These are phyloP conservation scores for Diplodia intermedia DNA, from an alignment of 2,329 filamentous ascomycete species.

Conservation along the genomic window DNA sequence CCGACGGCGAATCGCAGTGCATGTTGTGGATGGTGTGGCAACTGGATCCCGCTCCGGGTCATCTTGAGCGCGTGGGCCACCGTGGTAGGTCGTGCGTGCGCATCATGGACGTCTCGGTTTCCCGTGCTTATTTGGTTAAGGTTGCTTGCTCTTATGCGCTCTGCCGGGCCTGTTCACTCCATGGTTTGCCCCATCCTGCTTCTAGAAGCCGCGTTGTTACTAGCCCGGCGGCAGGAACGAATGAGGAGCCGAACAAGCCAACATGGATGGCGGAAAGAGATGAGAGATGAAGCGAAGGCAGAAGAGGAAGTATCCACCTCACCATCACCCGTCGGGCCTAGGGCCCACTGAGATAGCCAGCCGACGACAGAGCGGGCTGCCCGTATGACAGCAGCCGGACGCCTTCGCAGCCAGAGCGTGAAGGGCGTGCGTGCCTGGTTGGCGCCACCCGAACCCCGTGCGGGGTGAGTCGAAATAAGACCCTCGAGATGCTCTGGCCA, in stretches of 20 bases:
- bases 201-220: background rate
- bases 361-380: background rate
- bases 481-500: background rate
- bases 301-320: background rate
- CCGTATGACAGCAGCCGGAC: background rate
- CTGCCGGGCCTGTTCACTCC: background rate
- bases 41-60: background rate
- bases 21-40: background rate
- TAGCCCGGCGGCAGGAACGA: background rate
- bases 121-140: background rate
- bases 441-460: slow-evolving; percentile 18
- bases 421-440: slow-evolving; percentile 6
- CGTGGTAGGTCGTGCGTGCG: slow-evolving; percentile 19
- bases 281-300: background rate
- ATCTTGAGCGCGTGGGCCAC: slow-evolving; percentile 4
- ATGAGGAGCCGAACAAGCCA: background rate
- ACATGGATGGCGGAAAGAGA: background rate
- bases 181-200: background rate
- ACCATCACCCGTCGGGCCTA: background rate
- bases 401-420: slow-evolving; percentile 1
- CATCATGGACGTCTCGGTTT: slow-evolving; percentile 4
- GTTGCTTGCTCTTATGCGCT: background rate
- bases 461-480: background rate
- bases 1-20: slow-evolving; percentile 7
- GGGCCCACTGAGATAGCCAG: background rate